Evolutionary conservation across 1,284 basidiomycete genomes (phyloP).

Genomic region (Tremellales sp.): DNA sequence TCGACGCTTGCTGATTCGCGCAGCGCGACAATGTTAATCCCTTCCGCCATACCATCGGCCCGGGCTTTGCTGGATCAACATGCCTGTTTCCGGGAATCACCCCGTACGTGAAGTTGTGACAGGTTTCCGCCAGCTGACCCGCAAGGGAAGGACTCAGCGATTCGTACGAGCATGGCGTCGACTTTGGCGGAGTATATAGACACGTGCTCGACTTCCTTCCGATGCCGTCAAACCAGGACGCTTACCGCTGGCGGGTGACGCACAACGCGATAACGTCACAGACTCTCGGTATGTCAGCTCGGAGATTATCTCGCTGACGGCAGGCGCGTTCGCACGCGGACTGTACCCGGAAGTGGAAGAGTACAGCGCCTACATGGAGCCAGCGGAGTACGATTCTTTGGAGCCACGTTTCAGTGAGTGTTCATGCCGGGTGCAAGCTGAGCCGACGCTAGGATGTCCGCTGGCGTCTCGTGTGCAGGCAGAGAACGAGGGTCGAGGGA

Average conservation of each 20-base stretch:
- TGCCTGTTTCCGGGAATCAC: conserved; percentile 38
- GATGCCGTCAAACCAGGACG: conserved; percentile 12
- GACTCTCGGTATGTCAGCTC: conserved; percentile 19
- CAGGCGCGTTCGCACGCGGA: no score
- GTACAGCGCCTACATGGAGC: no score
- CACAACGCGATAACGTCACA: conserved; percentile 40
- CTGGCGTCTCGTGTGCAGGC: no score
- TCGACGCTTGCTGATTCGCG: no score
- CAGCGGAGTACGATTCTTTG: no score
- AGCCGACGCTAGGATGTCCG: no score
- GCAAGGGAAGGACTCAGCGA: conserved; percentile 31
- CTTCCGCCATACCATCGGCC: conserved; percentile 27
- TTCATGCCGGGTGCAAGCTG: no score
- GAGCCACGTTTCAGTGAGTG: no score
- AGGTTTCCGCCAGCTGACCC: background rate
- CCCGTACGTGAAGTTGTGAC: conserved; percentile 16
- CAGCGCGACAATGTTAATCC: conserved; percentile 14
- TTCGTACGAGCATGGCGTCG: conserved; percentile 25
- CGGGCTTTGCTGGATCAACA: conserved; percentile 34
- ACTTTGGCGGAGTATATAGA: conserved; percentile 32
- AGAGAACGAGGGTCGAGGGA: no score
- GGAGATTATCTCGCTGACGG: no score
- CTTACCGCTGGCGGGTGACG: conserved; percentile 35
- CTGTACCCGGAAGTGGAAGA: no score
- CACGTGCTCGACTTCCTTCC: conserved; percentile 35